phyloP scores from a whole-genome alignment of 305 asterid genomes.

The Fraxinus dipetala region DNA sequence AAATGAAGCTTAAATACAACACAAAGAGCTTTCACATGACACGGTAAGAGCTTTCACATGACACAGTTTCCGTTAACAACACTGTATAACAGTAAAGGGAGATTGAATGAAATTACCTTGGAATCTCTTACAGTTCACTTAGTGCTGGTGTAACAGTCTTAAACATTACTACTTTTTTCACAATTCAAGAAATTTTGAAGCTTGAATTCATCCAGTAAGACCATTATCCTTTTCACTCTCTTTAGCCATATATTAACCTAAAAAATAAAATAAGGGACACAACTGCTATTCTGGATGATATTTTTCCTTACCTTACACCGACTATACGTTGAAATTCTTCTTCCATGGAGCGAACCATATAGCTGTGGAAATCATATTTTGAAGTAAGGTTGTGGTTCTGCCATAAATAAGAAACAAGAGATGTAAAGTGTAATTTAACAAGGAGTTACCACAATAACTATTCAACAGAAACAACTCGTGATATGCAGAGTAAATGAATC shows the following conservation, averaged over 20 bases:
- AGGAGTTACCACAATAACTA: background rate
- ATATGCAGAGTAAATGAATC: background rate
- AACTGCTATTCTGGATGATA: conserved; percentile 10
- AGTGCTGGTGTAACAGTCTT: background rate
- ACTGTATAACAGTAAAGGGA: background rate
- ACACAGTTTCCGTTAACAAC: background rate
- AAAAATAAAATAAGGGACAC: background rate
- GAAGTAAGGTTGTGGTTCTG: conserved; percentile 99
- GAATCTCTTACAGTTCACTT: background rate
- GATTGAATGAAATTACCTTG: background rate
- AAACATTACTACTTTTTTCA: background rate
- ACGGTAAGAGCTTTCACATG: background rate
- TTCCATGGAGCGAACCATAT: conserved; percentile 98
- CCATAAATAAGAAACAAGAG: conserved; percentile 51
- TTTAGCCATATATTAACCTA: conserved; percentile 15
- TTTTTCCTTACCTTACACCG: conserved; percentile 78
- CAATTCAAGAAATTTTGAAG: background rate
- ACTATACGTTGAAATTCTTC: conserved; percentile 97
- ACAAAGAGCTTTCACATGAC: background rate
- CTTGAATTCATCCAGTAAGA: background rate
- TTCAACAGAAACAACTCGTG: background rate
- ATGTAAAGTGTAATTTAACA: conserved; percentile 30
- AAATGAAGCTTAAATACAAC: background rate
- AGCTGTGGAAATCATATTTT: conserved; percentile 98
- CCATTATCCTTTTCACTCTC: background rate